phyloP scores from a whole-genome alignment of 148 eudicot species.

The Silene latifolia region DNA sequence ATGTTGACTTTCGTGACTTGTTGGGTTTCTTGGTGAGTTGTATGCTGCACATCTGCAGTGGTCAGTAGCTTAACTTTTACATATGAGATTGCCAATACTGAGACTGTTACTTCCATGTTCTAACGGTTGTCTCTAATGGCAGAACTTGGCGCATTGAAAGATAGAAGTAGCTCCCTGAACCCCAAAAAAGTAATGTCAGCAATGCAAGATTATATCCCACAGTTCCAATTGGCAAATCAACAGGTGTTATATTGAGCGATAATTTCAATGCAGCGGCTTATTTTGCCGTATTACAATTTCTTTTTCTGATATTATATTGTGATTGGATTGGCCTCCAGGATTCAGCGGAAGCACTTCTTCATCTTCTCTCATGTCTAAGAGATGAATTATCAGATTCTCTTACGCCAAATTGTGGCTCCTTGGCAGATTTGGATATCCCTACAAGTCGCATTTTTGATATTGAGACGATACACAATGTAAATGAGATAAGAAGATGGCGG shows the following conservation, averaged over 20 bases:
- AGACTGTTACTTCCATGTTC: slow-evolving; percentile 9
- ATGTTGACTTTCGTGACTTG: neutral
- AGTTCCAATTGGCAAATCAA: slow-evolving; percentile 62
- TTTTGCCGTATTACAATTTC: neutral
- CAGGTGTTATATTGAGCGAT: slow-evolving; percentile 47
- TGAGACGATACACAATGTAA: slow-evolving; percentile 29
- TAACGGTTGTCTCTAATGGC: slow-evolving; percentile 26
- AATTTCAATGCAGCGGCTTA: neutral
- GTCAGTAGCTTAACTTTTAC: neutral
- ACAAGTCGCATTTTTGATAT: slow-evolving; percentile 44
- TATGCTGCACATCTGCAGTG: neutral
- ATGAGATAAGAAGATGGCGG: slow-evolving; percentile 64
- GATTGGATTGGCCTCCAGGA: slow-evolving; percentile 48
- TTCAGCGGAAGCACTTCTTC: slow-evolving; percentile 92
- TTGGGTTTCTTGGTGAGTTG: neutral
- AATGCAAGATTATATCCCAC: slow-evolving; percentile 57
- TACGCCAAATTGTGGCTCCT: slow-evolving; percentile 45
- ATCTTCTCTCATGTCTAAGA: slow-evolving; percentile 77
- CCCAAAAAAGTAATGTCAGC: slow-evolving; percentile 72
- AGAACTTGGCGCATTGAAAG: slow-evolving; percentile 55
- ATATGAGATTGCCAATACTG: neutral
- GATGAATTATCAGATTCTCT: slow-evolving; percentile 66
- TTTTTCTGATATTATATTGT: slow-evolving; percentile 16
- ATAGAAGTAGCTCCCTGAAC: slow-evolving; percentile 44
- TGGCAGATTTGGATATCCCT: slow-evolving; percentile 51